Evolutionary conservation across 352 stramenopile genomes (phyloP).

Genomic region (Pythium monospermum): DNA sequence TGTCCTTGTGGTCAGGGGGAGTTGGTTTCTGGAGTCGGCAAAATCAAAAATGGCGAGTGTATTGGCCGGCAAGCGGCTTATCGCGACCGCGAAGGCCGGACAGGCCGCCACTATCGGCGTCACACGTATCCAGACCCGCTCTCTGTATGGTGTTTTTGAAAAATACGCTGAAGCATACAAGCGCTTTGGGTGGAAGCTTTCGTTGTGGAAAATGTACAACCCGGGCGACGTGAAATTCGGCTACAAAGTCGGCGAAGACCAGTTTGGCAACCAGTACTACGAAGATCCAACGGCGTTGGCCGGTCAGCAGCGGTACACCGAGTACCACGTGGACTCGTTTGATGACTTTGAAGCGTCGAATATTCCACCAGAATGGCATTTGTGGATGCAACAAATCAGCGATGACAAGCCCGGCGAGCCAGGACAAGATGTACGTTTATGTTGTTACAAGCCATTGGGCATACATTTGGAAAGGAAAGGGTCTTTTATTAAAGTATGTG

Average conservation of each 20-base stretch:
- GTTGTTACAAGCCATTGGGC: neutral
- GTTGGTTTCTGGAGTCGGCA: neutral
- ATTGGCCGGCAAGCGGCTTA: slow-evolving; percentile 26
- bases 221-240: slow-evolving; percentile 86
- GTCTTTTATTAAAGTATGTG: slow-evolving; percentile 6
- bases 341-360: slow-evolving; percentile 76
- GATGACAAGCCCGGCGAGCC: slow-evolving; percentile 56
- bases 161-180: slow-evolving; percentile 83
- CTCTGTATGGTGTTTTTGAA: slow-evolving; percentile 71
- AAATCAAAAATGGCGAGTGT: slow-evolving; percentile 21
- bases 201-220: slow-evolving; percentile 88
- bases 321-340: slow-evolving; percentile 75
- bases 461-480: neutral
- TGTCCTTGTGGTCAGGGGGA: slow-evolving; percentile 20
- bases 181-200: slow-evolving; percentile 74
- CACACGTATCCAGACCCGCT: slow-evolving; percentile 44
- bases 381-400: slow-evolving; percentile 82
- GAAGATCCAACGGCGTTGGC: slow-evolving; percentile 75
- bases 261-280: slow-evolving; percentile 87
- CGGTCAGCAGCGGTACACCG: slow-evolving; percentile 78
- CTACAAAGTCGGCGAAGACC: slow-evolving; percentile 69
- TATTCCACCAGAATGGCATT: slow-evolving; percentile 78
- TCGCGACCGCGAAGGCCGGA: slow-evolving; percentile 9
- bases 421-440: slow-evolving; percentile 50
- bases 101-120: slow-evolving; percentile 4